Evolutionary conservation across 371 early-diverging fungal genomes (phyloP).

Genomic region (Neoconidiobolus thromboides): DNA sequence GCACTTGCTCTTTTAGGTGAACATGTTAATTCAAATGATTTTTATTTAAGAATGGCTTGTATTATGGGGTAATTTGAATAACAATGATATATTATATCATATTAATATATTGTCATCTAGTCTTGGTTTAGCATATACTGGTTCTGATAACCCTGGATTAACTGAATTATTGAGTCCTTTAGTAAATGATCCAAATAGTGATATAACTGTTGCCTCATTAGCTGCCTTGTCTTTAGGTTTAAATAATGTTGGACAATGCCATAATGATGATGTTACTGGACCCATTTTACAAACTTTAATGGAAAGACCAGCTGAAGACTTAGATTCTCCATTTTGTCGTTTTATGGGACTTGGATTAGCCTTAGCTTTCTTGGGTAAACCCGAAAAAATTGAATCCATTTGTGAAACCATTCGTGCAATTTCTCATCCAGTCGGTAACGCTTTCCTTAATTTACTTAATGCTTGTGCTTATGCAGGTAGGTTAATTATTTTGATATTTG

Average conservation of each 20-base stretch:
- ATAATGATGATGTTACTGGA: constrained; percentile 73
- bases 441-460: constrained; percentile 34
- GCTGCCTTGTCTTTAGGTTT: constrained; percentile 84
- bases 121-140: constrained; percentile 89
- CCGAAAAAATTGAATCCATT: constrained; percentile 75
- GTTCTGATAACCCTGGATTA: constrained; percentile 70
- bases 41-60: constrained; percentile 31
- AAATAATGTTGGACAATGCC: constrained; percentile 74
- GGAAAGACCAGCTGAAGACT: constrained; percentile 69
- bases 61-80: constrained; percentile 37
- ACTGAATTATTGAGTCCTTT: constrained; percentile 64
- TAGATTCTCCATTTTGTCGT: constrained; percentile 63
- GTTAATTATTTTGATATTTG: background rate
- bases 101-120: constrained; percentile 15
- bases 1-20: constrained; percentile 82
- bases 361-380: constrained; percentile 67
- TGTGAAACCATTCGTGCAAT: constrained; percentile 88
- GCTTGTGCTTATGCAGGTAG: constrained; percentile 80
- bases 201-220: constrained; percentile 78
- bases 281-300: constrained; percentile 87
- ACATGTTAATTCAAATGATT: constrained; percentile 37
- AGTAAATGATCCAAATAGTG: constrained; percentile 55
- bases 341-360: constrained; percentile 88
- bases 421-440: constrained; percentile 75
- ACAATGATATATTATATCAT: background rate